Conservation (phyloP, 78 protist species). For the Creolimax fragrantissima region DNA sequence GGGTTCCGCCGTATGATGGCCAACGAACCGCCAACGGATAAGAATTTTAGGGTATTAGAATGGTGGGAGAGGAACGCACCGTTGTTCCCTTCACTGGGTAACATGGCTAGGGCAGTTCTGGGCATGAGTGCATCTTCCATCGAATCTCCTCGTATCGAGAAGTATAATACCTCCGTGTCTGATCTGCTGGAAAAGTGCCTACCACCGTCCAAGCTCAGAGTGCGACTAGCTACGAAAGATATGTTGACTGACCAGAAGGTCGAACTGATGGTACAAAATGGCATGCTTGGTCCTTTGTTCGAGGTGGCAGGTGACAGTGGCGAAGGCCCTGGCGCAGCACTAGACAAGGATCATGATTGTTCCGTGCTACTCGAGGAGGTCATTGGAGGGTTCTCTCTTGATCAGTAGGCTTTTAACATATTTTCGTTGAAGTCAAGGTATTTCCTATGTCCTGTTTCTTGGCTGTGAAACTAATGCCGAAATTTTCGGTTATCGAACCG, state of each 20-base stretch:
- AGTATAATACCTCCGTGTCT: background rate
- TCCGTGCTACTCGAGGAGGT: background rate
- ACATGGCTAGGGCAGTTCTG: background rate
- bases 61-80: background rate
- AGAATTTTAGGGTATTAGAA: background rate
- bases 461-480: no score
- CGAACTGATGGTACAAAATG: background rate
- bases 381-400: background rate
- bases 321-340: background rate
- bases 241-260: background rate
- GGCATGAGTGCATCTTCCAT: background rate
- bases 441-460: no score
- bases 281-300: background rate
- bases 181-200: background rate
- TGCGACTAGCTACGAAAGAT: background rate
- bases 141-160: background rate
- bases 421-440: no score
- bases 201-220: background rate
- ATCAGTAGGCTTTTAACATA: no score
- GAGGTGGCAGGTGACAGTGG: background rate
- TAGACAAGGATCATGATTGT: background rate
- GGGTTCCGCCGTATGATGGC: background rate
- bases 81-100: background rate
- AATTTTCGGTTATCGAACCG: no score
- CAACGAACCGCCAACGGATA: background rate